These are phyloP conservation scores for Gossypium thurberi DNA, from an alignment of 345 rosid genomes.

Conservation along the genomic window DNA sequence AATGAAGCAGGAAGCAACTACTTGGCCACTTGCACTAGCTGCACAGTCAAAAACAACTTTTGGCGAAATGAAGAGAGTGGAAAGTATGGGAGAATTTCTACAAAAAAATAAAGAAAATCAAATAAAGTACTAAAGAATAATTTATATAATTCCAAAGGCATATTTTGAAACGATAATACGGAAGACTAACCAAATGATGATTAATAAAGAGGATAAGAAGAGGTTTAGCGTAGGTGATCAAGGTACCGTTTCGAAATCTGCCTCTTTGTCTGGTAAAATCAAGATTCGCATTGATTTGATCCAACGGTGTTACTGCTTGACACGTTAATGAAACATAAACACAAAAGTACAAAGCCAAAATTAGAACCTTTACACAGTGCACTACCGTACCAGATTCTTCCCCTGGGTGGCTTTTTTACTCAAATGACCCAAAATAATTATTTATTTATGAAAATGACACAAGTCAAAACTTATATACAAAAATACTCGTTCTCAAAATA, in stretches of 20 bases:
- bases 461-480: too few relatives aligned
- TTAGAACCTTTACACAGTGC: neutral
- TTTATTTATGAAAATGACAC: neutral
- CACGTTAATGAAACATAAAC: neutral
- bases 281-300: neutral
- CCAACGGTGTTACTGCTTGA: neutral
- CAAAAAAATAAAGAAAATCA: neutral
- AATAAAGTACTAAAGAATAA: neutral
- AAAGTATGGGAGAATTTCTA: neutral
- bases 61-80: neutral
- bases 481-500: too few relatives aligned
- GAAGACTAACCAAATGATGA: neutral
- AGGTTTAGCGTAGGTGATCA: too few relatives aligned
- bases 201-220: neutral
- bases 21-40: neutral
- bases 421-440: too few relatives aligned
- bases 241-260: constrained; percentile 5
- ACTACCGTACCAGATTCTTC: neutral
- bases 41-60: neutral
- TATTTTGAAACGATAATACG: neutral
- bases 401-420: neutral
- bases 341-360: neutral
- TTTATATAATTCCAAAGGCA: constrained; percentile 2
- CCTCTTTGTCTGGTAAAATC: constrained; percentile 7
- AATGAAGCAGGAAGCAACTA: neutral